phyloP scores from a whole-genome alignment of 306 rosid species.

The Corylus heterophylla region DNA sequence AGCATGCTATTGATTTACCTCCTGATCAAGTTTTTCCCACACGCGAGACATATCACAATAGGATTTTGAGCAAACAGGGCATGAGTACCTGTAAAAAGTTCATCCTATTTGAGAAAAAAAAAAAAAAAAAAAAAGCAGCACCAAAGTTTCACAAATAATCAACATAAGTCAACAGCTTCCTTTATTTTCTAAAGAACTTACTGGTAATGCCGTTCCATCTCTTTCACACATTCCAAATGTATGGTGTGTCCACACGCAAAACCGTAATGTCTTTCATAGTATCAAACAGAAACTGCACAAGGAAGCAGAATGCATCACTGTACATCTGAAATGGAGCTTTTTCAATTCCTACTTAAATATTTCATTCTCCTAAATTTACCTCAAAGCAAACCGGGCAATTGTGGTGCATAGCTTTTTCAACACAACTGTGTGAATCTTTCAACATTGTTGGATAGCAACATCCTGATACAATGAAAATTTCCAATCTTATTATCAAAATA shows the following conservation, averaged over 20 bases:
- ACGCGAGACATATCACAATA: constrained; percentile 66
- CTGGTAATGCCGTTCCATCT: constrained; percentile 63
- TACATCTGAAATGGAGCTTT: background rate
- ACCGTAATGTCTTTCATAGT: constrained; percentile 57
- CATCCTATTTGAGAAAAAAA: background rate
- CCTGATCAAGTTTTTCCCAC: constrained; percentile 66
- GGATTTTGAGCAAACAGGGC: constrained; percentile 83
- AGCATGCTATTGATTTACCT: constrained; percentile 34
- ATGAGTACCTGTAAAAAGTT: constrained; percentile 56
- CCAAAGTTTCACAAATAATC: background rate
- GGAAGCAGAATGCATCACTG: background rate
- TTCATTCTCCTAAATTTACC: constrained; percentile 20
- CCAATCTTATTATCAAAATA: constrained; percentile 3
- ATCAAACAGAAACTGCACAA: constrained; percentile 71
- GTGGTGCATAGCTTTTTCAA: constrained; percentile 59
- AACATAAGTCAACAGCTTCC: background rate
- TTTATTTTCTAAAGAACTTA: constrained; percentile 29
- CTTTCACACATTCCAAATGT: constrained; percentile 64
- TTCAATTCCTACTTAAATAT: background rate
- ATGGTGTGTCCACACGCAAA: constrained; percentile 57
- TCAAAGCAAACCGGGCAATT: constrained; percentile 59
- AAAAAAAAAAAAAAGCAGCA: background rate
- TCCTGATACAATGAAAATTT: constrained; percentile 25
- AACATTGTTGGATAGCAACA: constrained; percentile 48
- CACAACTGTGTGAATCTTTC: constrained; percentile 48